Evolutionary conservation across 805 yeast species (phyloP).

Genomic region (Saturnispora quitensis): DNA sequence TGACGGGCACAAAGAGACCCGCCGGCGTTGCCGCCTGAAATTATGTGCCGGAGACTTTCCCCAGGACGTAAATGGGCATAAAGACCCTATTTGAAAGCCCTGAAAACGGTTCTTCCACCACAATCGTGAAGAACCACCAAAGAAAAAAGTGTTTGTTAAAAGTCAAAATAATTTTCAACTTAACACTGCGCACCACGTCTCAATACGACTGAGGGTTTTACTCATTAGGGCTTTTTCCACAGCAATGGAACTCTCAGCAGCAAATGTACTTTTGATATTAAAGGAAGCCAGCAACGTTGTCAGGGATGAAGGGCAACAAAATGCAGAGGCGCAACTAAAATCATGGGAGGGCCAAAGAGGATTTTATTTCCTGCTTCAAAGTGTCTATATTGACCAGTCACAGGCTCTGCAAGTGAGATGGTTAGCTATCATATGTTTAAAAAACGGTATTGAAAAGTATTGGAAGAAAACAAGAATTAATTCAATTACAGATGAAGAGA

Average conservation of each 20-base stretch:
- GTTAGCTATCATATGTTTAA: slow-evolving; percentile 80
- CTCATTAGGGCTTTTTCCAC: neutral
- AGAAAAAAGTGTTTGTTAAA: slow-evolving; percentile 2
- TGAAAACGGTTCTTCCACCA: slow-evolving; percentile 20
- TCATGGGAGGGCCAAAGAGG: slow-evolving; percentile 54
- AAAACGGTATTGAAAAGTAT: slow-evolving; percentile 75
- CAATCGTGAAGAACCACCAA: slow-evolving; percentile 1
- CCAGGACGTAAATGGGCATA: slow-evolving; percentile 15
- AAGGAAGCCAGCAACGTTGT: slow-evolving; percentile 44
- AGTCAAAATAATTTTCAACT: neutral
- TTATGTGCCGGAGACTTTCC: slow-evolving; percentile 23
- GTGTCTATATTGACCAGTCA: slow-evolving; percentile 51
- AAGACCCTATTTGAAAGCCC: slow-evolving; percentile 17
- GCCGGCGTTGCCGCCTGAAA: slow-evolving; percentile 23
- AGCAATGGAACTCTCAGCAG: slow-evolving; percentile 7
- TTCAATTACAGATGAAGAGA: slow-evolving; percentile 58
- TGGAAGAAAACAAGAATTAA: slow-evolving; percentile 66
- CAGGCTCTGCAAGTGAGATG: slow-evolving; percentile 64
- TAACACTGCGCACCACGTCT: neutral
- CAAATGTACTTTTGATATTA: slow-evolving; percentile 30
- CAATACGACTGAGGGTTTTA: neutral
- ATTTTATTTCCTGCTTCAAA: slow-evolving; percentile 28
- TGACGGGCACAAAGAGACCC: slow-evolving; percentile 9
- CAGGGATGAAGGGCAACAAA: slow-evolving; percentile 42
- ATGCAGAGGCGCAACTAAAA: slow-evolving; percentile 63